Evolutionary conservation across 2,329 filamentous ascomycete species (phyloP).

Genomic region (Monilinia laxa): DNA sequence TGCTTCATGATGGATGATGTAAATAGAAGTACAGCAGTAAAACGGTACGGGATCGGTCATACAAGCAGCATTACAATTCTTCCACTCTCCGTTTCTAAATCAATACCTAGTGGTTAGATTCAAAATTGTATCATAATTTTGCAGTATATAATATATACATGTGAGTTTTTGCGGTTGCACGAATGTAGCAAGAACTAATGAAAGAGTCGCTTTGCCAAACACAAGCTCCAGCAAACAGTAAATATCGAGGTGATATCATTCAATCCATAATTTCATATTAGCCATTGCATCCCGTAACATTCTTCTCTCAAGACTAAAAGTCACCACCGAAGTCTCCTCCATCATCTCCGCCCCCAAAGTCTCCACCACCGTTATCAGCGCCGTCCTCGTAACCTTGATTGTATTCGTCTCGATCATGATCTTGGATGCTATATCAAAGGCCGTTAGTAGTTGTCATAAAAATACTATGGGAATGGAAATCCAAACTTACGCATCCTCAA

Average conservation of each 20-base stretch:
- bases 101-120: neutral
- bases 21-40: neutral
- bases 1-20: neutral
- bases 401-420: slow-evolving; percentile 59
- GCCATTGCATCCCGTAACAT: slow-evolving; percentile 41
- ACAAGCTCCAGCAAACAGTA: neutral
- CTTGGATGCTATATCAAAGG: slow-evolving; percentile 48
- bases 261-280: neutral
- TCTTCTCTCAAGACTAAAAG: slow-evolving; percentile 43
- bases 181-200: neutral
- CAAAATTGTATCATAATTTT: neutral
- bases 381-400: slow-evolving; percentile 46
- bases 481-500: slow-evolving; percentile 55
- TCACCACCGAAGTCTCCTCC: slow-evolving; percentile 30
- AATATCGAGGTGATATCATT: neutral
- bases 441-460: neutral
- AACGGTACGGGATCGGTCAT: neutral
- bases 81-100: neutral
- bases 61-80: neutral
- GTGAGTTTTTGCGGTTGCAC: neutral
- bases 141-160: neutral
- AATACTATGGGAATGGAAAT: neutral
- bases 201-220: neutral
- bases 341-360: slow-evolving; percentile 36
- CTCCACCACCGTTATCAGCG: slow-evolving; percentile 31